These are phyloP conservation scores for Colletotrichum neosansevieriae DNA, from an alignment of 2,329 filamentous ascomycete genomes.

Conservation along the genomic window DNA sequence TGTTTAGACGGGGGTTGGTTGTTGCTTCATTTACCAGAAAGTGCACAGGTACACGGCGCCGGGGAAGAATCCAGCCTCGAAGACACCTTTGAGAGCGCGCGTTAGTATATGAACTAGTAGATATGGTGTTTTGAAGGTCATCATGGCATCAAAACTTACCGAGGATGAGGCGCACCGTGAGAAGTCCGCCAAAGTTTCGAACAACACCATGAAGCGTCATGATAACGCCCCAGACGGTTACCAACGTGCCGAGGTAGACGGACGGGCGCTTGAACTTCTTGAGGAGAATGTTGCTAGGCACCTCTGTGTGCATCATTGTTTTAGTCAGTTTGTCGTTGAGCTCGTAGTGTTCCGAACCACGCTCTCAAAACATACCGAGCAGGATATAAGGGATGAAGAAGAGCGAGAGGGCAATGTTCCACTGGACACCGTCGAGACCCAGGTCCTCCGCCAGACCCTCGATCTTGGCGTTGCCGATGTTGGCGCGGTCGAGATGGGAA, in stretches of 20 bases:
- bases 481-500: slow-evolving; percentile 68
- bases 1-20: no score
- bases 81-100: slow-evolving; percentile 35
- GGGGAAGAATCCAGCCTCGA: slow-evolving; percentile 48
- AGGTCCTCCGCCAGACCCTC: slow-evolving; percentile 49
- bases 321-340: no score
- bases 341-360: not conserved
- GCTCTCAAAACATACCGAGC: slow-evolving; percentile 50
- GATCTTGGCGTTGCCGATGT: slow-evolving; percentile 65
- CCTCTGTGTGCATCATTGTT: slow-evolving; percentile 51
- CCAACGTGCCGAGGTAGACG: slow-evolving; percentile 74
- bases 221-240: slow-evolving; percentile 60
- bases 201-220: slow-evolving; percentile 46
- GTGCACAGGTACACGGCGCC: slow-evolving; percentile 47
- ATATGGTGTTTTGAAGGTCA: no score
- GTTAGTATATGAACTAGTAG: no score
- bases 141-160: slow-evolving; percentile 29
- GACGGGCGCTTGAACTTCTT: slow-evolving; percentile 71
- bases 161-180: slow-evolving; percentile 47
- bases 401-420: slow-evolving; percentile 63
- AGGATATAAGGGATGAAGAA: slow-evolving; percentile 76
- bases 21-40: slow-evolving; percentile 40
- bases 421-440: slow-evolving; percentile 67
- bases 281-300: slow-evolving; percentile 73
- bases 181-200: slow-evolving; percentile 45